phyloP scores from a whole-genome alignment of 805 yeast genomes.

The Clavispora asparagi region DNA sequence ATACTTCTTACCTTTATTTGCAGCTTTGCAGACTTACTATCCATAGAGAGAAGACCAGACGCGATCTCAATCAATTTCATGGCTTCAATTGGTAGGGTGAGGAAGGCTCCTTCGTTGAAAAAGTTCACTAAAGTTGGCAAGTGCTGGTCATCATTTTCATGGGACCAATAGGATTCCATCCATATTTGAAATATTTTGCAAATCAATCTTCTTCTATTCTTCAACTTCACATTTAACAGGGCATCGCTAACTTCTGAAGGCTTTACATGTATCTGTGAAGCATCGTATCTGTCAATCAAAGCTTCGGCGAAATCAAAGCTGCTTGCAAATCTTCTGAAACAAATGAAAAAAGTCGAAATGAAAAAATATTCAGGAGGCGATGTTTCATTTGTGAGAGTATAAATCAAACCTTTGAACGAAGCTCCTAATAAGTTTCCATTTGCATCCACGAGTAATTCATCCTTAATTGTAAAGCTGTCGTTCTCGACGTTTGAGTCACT shows the following conservation, averaged over 20 bases:
- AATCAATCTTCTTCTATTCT: conserved; percentile 61
- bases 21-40: conserved; percentile 13
- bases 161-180: conserved; percentile 89
- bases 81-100: conserved; percentile 59
- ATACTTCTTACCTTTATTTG: conserved; percentile 56
- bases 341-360: conserved; percentile 68
- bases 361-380: conserved; percentile 63
- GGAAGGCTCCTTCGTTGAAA: conserved; percentile 71
- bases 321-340: conserved; percentile 66
- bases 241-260: conserved; percentile 12
- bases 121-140: conserved; percentile 71
- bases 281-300: conserved; percentile 60
- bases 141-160: conserved; percentile 50
- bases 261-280: conserved; percentile 20
- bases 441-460: conserved; percentile 49
- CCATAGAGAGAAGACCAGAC: conserved; percentile 49
- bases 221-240: conserved; percentile 32
- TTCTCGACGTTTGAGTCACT: conserved; percentile 8
- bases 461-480: conserved; percentile 18
- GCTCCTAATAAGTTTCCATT: conserved; percentile 59
- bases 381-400: conserved; percentile 60
- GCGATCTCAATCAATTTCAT: conserved; percentile 57
- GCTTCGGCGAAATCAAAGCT: conserved; percentile 65
- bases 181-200: conserved; percentile 70
- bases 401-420: conserved; percentile 64